Evolutionary conservation across 192 early-diverging fungal genomes (phyloP), one percentile per base, ranked within the genome.

Genomic region (Irineochytrium annulatum): DNA sequence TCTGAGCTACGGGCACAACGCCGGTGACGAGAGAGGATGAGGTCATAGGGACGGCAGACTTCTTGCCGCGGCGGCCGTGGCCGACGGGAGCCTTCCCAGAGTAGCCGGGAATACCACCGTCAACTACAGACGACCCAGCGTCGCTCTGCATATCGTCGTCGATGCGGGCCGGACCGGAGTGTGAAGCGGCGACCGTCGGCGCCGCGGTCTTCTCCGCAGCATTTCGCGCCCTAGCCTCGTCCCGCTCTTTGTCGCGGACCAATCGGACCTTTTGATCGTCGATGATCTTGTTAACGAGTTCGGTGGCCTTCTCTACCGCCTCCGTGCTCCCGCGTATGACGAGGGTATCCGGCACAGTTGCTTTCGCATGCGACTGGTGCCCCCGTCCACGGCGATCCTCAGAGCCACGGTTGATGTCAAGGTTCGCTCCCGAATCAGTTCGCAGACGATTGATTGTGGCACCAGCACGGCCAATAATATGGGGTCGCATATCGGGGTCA

Each of bases 391-490:
- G n/a, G 27, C 48, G 26, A 24, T 49, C 59, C 20, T 35, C 6
- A 2, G 35, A 8, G 26, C 27, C 39, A 33, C 67, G 67, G 11
- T 57, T 3, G 11, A 93, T 74, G 17, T 86, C 76, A 46, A 93
- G 72, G 19, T 73, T 67, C 34, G 87, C 88, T 16, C 71, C 79
- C 19, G 83, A 82, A 11, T 81, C 82, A 19, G 70, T 69, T 26
- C 91, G 84, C 52, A 93, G 85, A 19, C 81, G 69, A 29, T 70
- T 75, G 59, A 93, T 89, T 24, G 83, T 91, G 0, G 74, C 52
- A 19, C 91, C 91, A 39, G 70, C 75, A 62, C 81, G 77, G 48
- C 91, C 91, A 59, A 93, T 91, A 28, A 93, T 79, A 52, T 86
- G 78, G 33, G 88, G 81, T 1, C 67, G 46, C 16, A 76, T 29